A percentile compares a stretch with the other conserved stretches of the same genome.
These are phyloP conservation scores for Candida labiduridarum DNA, from an alignment of 1,139 yeast genomes.

Conservation along the genomic window DNA sequence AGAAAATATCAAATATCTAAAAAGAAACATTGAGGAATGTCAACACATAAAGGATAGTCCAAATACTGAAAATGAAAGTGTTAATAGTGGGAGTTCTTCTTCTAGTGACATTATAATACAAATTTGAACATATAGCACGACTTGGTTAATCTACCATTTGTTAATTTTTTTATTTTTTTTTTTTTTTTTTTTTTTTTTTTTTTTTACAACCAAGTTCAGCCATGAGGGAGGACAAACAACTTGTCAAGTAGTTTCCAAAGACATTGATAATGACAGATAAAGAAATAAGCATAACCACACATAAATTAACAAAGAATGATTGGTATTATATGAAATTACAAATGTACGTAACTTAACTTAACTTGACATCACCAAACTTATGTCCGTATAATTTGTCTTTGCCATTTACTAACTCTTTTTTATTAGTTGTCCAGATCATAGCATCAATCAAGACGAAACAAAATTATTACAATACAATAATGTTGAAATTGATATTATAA, in stretches of 20 bases:
- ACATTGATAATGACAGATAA: not conserved
- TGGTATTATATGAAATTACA: constrained; percentile 12
- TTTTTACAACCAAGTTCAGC: not conserved
- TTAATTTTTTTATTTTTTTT: not conserved
- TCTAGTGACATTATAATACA: constrained; percentile 16
- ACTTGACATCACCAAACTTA: not conserved
- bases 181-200: not conserved
- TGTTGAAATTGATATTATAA: constrained; percentile 24
- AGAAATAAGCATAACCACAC: not conserved
- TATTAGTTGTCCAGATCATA: constrained; percentile 9
- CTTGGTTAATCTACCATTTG: not conserved
- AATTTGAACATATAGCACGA: constrained; percentile 5
- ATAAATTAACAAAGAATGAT: not conserved
- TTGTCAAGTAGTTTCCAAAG: not conserved
- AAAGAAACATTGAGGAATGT: not conserved
- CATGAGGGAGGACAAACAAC: not conserved
- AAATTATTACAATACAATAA: constrained; percentile 1
- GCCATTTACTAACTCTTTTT: not conserved
- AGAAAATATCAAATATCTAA: not conserved
- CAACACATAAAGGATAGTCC: not conserved
- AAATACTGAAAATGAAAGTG: not conserved
- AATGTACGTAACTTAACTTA: constrained; percentile 16
- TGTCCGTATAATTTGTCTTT: not conserved
- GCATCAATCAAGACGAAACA: constrained; percentile 1
- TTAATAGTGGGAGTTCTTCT: constrained; percentile 2